phyloP scores from a whole-genome alignment of 2,329 filamentous ascomycete genomes.

The Fusarium sp. region DNA sequence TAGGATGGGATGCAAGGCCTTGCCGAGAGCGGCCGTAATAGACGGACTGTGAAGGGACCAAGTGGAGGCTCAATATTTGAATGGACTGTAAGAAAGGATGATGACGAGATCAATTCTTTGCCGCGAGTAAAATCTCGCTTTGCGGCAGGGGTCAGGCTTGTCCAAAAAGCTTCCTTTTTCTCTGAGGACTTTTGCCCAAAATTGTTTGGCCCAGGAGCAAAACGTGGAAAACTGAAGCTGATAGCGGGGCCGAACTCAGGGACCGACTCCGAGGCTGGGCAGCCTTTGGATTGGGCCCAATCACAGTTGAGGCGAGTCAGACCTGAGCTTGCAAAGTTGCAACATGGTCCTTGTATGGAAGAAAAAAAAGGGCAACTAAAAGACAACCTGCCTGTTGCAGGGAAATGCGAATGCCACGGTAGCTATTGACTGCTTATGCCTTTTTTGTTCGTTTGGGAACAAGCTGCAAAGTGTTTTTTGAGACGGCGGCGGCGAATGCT shows the following conservation, averaged over 20 bases:
- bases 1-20: constrained; percentile 27
- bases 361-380: neutral
- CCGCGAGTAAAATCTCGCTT: constrained; percentile 34
- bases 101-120: constrained; percentile 45
- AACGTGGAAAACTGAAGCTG: constrained; percentile 32
- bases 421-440: neutral
- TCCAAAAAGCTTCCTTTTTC: constrained; percentile 28
- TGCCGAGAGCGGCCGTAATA: constrained; percentile 44
- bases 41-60: constrained; percentile 25
- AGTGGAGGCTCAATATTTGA: constrained; percentile 30
- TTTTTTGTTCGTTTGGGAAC: constrained; percentile 4
- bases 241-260: constrained; percentile 41
- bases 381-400: constrained; percentile 33
- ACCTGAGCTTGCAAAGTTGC: constrained; percentile 31
- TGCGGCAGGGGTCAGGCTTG: constrained; percentile 42
- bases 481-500: constrained; percentile 30
- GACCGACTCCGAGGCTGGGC: constrained; percentile 36
- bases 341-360: constrained; percentile 6
- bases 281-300: constrained; percentile 31
- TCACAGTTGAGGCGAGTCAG: constrained; percentile 41
- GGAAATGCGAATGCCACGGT: constrained; percentile 36
- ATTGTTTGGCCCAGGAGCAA: constrained; percentile 21
- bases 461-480: constrained; percentile 18
- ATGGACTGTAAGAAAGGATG: constrained; percentile 25
- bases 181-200: constrained; percentile 27